Evolutionary conservation across 1,284 basidiomycete species (phyloP), one percentile per base, ranked within the genome.

Genomic region (Apiotrichum sp.): DNA sequence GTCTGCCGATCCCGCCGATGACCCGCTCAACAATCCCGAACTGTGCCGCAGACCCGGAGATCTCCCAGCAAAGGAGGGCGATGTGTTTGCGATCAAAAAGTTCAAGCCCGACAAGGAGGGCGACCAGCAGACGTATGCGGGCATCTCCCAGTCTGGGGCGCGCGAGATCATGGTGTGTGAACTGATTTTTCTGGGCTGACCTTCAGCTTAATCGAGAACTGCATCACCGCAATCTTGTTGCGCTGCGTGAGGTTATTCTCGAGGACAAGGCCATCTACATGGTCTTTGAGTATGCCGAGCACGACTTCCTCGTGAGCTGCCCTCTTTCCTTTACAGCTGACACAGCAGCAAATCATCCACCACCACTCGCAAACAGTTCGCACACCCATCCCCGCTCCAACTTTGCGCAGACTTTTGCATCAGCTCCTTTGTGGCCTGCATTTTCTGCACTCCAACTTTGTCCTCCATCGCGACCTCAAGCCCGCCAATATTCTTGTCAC

Each of bases 91-190:
- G 4, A 98, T 98, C 79, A 99, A 99, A 79, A 99, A 98, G 76
- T 98, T 98, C 80, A 99, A 99, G 74, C 93, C 95, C 0, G 96
- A 98, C 80, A 98, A 98, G 74, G 93, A 96, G 77, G 92, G 92
- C 36, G 93, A 96, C 69, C 85, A 90, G 2, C 78, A 87, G 50
- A 90, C 89, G 1, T 98, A 97, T 73, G 96, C 93, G 7, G 96
- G 96, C 4, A 95, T 99, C 69, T 95, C 90, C 69, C 96, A 98
- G 78, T 93, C 89, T 75, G 96, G 93, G 14, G 89, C 93, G 68
- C 81, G 92, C 59, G 95, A 98, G 76, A 98, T 98, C 65, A 90
- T 91, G 60, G 90, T 93, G 64, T 66, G 88, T 79, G 16, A 1
- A 22, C 2, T 44, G 29, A 49, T 62, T 22, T 22, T 22, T 22